Base-by-base conservation (phyloP, 371 early-diverging fungal genomes). In the Circinella minor region DNA sequence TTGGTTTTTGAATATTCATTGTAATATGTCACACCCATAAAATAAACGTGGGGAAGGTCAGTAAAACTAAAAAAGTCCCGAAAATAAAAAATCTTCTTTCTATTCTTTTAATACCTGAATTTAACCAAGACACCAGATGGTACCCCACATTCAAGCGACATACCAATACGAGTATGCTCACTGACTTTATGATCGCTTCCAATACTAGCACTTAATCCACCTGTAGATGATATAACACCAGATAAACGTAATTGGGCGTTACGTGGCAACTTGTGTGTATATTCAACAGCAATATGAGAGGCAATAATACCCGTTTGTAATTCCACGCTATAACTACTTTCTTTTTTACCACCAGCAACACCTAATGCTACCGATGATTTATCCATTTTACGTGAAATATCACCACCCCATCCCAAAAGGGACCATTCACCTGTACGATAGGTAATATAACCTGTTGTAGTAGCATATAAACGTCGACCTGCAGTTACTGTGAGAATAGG, bases 401-500 rank as follows among this genome's bases (percentile, higher is more conserved):
- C 80, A 17, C 78, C 78, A 11, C 91, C 90, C 91, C 91, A 91
- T 7, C 81, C 81, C 13, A 91, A 88, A 39, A 94, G 74, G 13
- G 80, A 76, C 87, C 89, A 93, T 66, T 89, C 88, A 13, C 94
- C 94, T 0, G 94, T 90, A 43, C 89, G 81, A 71, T 89, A 95
- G 0, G 92, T 92, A 63, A 95, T 75, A 75, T 89, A 94, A 11
- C 94, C 94, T 7, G 93, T 92, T 9, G 86, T 86, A 0, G 85
- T 79, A 36, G 80, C 71, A 57, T 83, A 86, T 55, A 91, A 73
- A 36, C 88, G 78, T 3, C 94, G 78, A 34, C 94, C 96, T 47
- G 85, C 81, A 4, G 91, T 90, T 49, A 92, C 70, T 0, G 81
- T 79, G 6, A 91, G 71, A 6, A 87, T 83, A 27, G 96, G 94